phyloP scores from a whole-genome alignment of 2,329 filamentous ascomycete species.

The Fusarium albosuccineum region DNA sequence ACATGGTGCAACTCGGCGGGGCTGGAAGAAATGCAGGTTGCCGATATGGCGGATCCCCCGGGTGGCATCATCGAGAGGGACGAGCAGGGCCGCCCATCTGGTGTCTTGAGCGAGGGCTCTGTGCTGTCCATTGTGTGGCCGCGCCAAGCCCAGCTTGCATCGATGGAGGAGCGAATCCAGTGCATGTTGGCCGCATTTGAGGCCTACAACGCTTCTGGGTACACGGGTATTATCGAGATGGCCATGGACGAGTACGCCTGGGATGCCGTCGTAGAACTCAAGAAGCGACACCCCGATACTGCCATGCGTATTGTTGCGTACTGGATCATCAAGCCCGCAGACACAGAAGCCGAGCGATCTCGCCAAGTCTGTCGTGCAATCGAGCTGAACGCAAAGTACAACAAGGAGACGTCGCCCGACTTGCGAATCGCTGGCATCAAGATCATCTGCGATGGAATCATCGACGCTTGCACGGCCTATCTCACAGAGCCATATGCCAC shows the following conservation, averaged over 20 bases:
- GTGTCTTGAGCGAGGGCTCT: slow-evolving; percentile 65
- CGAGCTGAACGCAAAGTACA: slow-evolving; percentile 55
- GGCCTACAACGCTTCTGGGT: slow-evolving; percentile 65
- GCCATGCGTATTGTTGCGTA: slow-evolving; percentile 65
- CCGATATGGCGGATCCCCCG: slow-evolving; percentile 59
- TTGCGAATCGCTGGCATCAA: slow-evolving; percentile 71
- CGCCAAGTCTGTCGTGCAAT: slow-evolving; percentile 64
- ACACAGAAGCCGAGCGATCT: slow-evolving; percentile 55
- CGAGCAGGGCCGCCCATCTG: slow-evolving; percentile 60
- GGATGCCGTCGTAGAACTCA: slow-evolving; percentile 63
- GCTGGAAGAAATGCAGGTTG: slow-evolving; percentile 62
- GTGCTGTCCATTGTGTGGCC: slow-evolving; percentile 69
- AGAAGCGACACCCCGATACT: slow-evolving; percentile 45
- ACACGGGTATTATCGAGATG: slow-evolving; percentile 70
- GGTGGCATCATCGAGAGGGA: slow-evolving; percentile 67
- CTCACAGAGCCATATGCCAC: slow-evolving; percentile 68
- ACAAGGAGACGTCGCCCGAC: slow-evolving; percentile 53
- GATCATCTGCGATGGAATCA: slow-evolving; percentile 72
- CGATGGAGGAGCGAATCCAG: slow-evolving; percentile 61
- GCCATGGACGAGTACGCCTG: slow-evolving; percentile 71
- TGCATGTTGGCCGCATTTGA: slow-evolving; percentile 62
- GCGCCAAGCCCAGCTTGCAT: slow-evolving; percentile 61
- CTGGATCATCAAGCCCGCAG: slow-evolving; percentile 67
- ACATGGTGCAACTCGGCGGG: slow-evolving; percentile 68
- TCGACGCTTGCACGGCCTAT: slow-evolving; percentile 73